Evolutionary conservation across 352 stramenopile genomes (phyloP), one percentile per base, ranked within the genome.

Genomic region (Globisporangium cylindrosporum): DNA sequence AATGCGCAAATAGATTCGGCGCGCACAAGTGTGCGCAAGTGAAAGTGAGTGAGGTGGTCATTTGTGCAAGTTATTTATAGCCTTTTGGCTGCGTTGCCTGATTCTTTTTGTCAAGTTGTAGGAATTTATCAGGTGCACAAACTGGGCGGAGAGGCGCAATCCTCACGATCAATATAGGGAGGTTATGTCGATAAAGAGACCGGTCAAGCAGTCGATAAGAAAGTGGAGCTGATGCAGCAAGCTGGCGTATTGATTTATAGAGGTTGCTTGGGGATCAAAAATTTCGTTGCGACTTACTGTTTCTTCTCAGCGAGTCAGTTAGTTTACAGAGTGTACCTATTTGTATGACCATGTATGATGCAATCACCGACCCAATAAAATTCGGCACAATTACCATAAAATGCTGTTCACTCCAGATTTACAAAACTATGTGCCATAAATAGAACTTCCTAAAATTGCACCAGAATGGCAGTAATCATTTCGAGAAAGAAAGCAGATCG

Each of bases 1-100:
- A 61, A 46, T 60, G 55, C 55, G 32, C 56, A 49, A 61, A 62
- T 62, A 62, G 55, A 61, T 61, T 61, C 55, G 55, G 55, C 55
- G 55, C 55, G 25, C 29, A 62, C 29, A 62, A 38, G n/a, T 49
- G 20, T 9, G 29, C 55, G 9, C 27, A 46, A 24, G 43, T 51
- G 6, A 22, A 7, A 7, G 3, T 25, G 49, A 56, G 49, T 56
- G 49, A 25, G 49, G n/a, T 56, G 49, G 49, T 27, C 43, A 51
- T n/a, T 51, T 24, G 18, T 51, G 49, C 49, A 56, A 56, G 49
- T 56, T 51, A 51, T 51, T 51, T 51, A 24, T 51, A 22, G 43
- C 41, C 6, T 4, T 4, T 51, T 51, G 43, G 43, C 43, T 51
- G 43, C 43, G 22, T 49, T 49, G 41, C 41, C 41, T 49, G 41